These are phyloP conservation scores for Podaxis sp. DNA, from an alignment of 768 basidiomycete species.

Conservation along the genomic window DNA sequence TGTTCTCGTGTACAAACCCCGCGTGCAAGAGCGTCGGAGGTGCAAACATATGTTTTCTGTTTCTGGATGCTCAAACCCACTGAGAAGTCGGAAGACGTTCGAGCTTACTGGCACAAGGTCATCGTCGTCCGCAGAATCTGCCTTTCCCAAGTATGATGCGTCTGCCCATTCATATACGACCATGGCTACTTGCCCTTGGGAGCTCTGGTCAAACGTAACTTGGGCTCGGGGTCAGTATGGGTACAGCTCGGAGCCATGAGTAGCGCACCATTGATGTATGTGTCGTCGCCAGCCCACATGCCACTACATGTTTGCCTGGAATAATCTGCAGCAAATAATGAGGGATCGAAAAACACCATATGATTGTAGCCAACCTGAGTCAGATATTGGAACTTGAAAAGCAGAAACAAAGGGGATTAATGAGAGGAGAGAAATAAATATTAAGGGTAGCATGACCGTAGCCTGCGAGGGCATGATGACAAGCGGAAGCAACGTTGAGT, in stretches of 20 bases:
- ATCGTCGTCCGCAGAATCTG: constrained; percentile 36
- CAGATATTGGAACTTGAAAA: constrained; percentile 63
- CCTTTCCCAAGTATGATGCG: constrained; percentile 74
- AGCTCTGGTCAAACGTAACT: constrained; percentile 77
- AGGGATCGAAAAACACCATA: not conserved
- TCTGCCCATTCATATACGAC: constrained; percentile 97
- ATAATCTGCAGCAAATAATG: constrained; percentile 45
- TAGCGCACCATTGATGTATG: constrained; percentile 78
- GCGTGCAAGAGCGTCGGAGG: constrained; percentile 66
- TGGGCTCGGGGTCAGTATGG: constrained; percentile 2
- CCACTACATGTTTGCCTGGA: constrained; percentile 91
- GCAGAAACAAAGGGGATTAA: constrained; percentile 34
- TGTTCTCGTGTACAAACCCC: constrained; percentile 66
- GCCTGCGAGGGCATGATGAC: constrained; percentile 18
- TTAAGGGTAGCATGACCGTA: constrained; percentile 17
- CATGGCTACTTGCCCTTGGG: constrained; percentile 87
- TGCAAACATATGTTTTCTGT: constrained; percentile 95
- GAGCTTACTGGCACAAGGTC: constrained; percentile 62
- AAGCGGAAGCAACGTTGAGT: constrained; percentile 22
- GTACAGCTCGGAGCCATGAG: not conserved
- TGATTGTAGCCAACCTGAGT: constrained; percentile 40
- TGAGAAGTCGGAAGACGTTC: not conserved
- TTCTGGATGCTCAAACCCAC: constrained; percentile 20
- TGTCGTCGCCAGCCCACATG: constrained; percentile 80
- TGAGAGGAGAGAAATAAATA: constrained; percentile 24